Evolutionary conservation across 2,329 filamentous ascomycete species (phyloP), one percentile per base, ranked within the genome.

Genomic region (Dothideomycetes sp.): DNA sequence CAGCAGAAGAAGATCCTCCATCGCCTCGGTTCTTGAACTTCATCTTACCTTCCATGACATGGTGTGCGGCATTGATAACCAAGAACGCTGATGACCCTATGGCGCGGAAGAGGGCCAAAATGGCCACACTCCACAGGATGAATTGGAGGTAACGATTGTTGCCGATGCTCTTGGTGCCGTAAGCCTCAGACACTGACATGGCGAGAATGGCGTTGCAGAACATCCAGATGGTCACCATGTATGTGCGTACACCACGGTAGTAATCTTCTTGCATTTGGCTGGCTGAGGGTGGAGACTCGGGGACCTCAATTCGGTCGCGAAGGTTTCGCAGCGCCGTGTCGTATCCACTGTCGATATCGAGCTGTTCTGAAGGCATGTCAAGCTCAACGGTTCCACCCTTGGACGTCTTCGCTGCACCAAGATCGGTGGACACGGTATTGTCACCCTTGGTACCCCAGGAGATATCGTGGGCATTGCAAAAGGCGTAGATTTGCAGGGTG

Each of bases 381-480:
- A 98, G 72, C 60, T 95, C 86, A 52, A 98, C 91, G 0, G 81
- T 85, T 43, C 80, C 74, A 35, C 70, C 70, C 34, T 75, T 75
- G 40, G 82, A 84, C 48, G 83, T 79, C 36, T 84, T 77, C 10
- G 93, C 91, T 4, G 84, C 79, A 41, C 91, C 91, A 1, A 98
- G 77, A 57, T 98, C 93, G 5, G 84, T 95, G 61, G 85, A 81
- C 53, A 91, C 81, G 27, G 94, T 79, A 61, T 98, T 98, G 71
- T 98, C 91, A 42, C 91, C 91, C 65, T 98, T 98, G 34, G 91
- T 98, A 33, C 91, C 91, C 91, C 91, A 98, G 0, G 88, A 94
- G 15, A 98, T 87, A 59, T 98, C 91, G 73, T 98, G 91, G 0
- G 89, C 94, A 66, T 98, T 98, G 70, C 91, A 96, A 63, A 98